phyloP scores from a whole-genome alignment of 306 rosid species.

The Lathyrus oleraceus region DNA sequence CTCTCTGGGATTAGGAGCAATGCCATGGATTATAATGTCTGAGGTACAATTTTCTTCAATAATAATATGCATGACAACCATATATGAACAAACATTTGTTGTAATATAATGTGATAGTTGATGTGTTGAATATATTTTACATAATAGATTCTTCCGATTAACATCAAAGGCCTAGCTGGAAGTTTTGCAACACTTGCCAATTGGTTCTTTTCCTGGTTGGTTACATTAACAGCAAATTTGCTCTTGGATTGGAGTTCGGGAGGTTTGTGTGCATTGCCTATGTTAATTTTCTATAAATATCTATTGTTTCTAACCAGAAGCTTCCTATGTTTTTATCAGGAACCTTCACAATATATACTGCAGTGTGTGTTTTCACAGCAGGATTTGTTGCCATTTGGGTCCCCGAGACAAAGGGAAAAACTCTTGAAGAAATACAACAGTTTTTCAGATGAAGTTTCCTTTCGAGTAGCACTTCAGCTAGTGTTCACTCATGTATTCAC shows the following conservation, averaged over 20 bases:
- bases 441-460: slow-evolving; percentile 73
- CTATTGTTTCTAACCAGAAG: slow-evolving; percentile 28
- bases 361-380: slow-evolving; percentile 61
- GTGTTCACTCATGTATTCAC: slow-evolving; percentile 20
- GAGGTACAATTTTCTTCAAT: slow-evolving; percentile 60
- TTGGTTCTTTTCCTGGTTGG: slow-evolving; percentile 71
- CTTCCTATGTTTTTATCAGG: slow-evolving; percentile 53
- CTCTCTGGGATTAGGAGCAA: slow-evolving; percentile 92
- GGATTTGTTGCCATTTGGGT: slow-evolving; percentile 76
- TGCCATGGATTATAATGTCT: slow-evolving; percentile 99
- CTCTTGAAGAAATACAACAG: slow-evolving; percentile 87
- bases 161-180: slow-evolving; percentile 92
- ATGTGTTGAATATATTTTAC: slow-evolving; percentile 27
- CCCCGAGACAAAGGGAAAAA: slow-evolving; percentile 93
- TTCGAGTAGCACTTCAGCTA: slow-evolving; percentile 13
- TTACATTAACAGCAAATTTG: slow-evolving; percentile 84
- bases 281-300: not conserved
- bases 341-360: slow-evolving; percentile 76
- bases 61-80: not conserved
- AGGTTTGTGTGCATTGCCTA: slow-evolving; percentile 55
- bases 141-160: slow-evolving; percentile 83
- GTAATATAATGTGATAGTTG: not conserved
- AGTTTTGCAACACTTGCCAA: slow-evolving; percentile 93
- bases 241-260: slow-evolving; percentile 86
- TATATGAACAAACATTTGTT: not conserved